A percentile compares a stretch with the other conserved stretches of the same genome.
These are phyloP conservation scores for Pichia kudriavzevii DNA, from an alignment of 1,139 yeast genomes.

Conservation along the genomic window DNA sequence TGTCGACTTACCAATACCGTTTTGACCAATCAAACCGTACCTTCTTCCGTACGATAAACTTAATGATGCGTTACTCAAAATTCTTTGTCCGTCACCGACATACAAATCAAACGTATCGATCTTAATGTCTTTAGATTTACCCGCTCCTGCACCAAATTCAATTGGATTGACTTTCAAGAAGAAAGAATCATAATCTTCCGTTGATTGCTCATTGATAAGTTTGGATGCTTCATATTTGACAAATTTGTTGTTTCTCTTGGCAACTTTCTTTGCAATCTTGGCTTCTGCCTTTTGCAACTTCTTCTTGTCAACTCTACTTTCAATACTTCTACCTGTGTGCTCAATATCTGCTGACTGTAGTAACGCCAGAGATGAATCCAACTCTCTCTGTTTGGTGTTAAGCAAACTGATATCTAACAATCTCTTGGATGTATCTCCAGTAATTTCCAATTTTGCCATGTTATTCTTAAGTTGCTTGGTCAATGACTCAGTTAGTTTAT, in stretches of 20 bases:
- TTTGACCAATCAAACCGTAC: constrained; percentile 96
- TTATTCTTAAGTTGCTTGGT: constrained; percentile 55
- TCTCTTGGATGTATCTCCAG: constrained; percentile 81
- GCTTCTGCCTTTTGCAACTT: constrained; percentile 95
- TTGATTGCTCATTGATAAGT: constrained; percentile 54
- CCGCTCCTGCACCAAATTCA: constrained; percentile 84
- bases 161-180: constrained; percentile 92
- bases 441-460: constrained; percentile 52
- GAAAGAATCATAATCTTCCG: constrained; percentile 85
- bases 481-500: constrained; percentile 41
- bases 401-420: constrained; percentile 62
- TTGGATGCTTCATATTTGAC: constrained; percentile 92
- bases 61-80: constrained; percentile 78
- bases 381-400: constrained; percentile 62
- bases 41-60: constrained; percentile 88
- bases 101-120: constrained; percentile 87
- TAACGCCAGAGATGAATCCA: constrained; percentile 63
- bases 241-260: constrained; percentile 82
- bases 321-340: constrained; percentile 85
- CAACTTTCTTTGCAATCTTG: constrained; percentile 93
- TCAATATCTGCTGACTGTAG: constrained; percentile 81
- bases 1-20: constrained; percentile 99
- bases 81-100: constrained; percentile 93
- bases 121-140: constrained; percentile 91
- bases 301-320: constrained; percentile 90